Conservation (phyloP, 2,329 filamentous ascomycete genomes). For the Ophiobolus disseminans region DNA sequence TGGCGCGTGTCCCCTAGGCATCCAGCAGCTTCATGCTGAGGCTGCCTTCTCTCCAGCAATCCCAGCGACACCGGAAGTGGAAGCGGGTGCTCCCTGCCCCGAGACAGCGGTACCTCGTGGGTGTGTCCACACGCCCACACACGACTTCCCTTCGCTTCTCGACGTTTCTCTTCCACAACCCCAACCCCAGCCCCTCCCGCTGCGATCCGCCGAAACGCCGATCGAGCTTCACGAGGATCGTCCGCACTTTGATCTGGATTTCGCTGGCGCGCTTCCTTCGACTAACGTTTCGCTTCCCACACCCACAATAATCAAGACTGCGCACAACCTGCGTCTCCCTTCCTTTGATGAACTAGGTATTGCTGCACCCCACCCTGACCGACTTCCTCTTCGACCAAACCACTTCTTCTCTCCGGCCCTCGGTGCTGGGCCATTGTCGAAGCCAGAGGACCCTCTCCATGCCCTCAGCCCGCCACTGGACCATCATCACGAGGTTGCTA, state of each 20-base stretch:
- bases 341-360: constrained; percentile 62
- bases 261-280: constrained; percentile 37
- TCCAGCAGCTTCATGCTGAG: constrained; percentile 19
- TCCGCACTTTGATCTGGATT: constrained; percentile 35
- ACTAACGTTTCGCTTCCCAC: constrained; percentile 40
- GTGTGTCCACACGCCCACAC: constrained; percentile 14
- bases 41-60: constrained; percentile 20
- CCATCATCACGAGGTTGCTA: constrained; percentile 26
- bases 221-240: constrained; percentile 25
- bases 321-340: constrained; percentile 57
- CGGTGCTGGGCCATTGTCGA: constrained; percentile 48
- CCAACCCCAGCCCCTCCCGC: constrained; percentile 32
- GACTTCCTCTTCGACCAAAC: constrained; percentile 34
- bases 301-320: constrained; percentile 38
- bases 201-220: constrained; percentile 38
- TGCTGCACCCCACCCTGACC: constrained; percentile 55
- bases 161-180: constrained; percentile 33
- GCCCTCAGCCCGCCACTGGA: constrained; percentile 43
- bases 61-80: constrained; percentile 31
- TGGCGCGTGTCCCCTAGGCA: constrained; percentile 5
- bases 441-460: constrained; percentile 51
- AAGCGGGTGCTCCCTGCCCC: constrained; percentile 22
- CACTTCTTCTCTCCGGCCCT: constrained; percentile 36
- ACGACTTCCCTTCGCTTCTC: constrained; percentile 31
- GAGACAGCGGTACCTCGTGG: constrained; percentile 14